A percentile compares a stretch with the other conserved stretches of the same genome.
Evolutionary conservation across 1,284 basidiomycete species (phyloP).

Genomic region (Golubevia sp.): DNA sequence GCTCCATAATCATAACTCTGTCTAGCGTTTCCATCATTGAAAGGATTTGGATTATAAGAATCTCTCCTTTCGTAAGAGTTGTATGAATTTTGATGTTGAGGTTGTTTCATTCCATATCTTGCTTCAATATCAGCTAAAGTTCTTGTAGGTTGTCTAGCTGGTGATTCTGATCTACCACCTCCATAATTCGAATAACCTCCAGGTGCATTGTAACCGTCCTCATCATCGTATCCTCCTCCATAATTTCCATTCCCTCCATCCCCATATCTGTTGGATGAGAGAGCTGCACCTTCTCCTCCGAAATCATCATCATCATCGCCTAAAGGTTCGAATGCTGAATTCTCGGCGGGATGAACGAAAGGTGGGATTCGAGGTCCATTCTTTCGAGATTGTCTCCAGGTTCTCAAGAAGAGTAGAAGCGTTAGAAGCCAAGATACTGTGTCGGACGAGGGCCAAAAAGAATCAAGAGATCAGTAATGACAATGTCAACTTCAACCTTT

Average conservation of each 20-base stretch:
- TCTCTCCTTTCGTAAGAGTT: background rate
- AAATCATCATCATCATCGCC: slow-evolving; percentile 25
- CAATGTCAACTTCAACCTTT: background rate
- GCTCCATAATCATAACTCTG: slow-evolving; percentile 1
- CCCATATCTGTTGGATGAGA: slow-evolving; percentile 7
- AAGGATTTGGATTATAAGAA: background rate
- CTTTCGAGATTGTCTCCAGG: slow-evolving; percentile 45
- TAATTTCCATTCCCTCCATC: slow-evolving; percentile 13
- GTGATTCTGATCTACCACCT: slow-evolving; percentile 13
- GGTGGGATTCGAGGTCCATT: slow-evolving; percentile 51
- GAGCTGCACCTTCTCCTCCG: background rate
- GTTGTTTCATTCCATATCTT: slow-evolving; percentile 27
- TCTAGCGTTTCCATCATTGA: background rate
- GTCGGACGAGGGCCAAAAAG: too few species aligned
- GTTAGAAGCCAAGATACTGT: slow-evolving; percentile 29
- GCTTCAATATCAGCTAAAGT: slow-evolving; percentile 33
- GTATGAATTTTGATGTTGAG: background rate
- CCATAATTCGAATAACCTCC: slow-evolving; percentile 7
- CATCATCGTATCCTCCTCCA: background rate
- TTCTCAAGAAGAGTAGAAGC: slow-evolving; percentile 36
- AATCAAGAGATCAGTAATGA: background rate
- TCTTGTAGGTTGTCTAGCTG: slow-evolving; percentile 6
- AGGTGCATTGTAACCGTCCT: background rate
- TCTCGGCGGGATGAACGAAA: slow-evolving; percentile 42
- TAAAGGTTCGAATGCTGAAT: slow-evolving; percentile 46